Conservation (phyloP, 2,329 filamentous ascomycete genomes). For the Zalaria sp. region DNA sequence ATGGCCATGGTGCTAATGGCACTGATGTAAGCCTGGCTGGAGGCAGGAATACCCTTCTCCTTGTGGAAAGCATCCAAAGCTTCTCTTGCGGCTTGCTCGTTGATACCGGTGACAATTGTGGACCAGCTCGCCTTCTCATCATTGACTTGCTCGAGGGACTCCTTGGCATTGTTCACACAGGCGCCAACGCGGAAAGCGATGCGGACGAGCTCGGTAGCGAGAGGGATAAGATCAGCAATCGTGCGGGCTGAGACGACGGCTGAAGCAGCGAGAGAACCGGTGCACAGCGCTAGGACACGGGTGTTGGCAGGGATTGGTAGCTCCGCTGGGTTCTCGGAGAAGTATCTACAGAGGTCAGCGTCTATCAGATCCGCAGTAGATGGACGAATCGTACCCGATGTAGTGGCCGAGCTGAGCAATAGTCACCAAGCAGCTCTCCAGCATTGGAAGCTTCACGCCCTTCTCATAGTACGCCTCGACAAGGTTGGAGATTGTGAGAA, state of each 20-base stretch:
- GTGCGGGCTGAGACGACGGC: conserved; percentile 51
- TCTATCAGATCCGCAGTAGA: background rate
- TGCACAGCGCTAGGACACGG: conserved; percentile 51
- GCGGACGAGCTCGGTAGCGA: conserved; percentile 50
- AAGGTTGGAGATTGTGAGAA: conserved; percentile 48
- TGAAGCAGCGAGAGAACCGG: conserved; percentile 54
- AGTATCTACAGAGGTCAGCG: conserved; percentile 25
- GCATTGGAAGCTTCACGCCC: conserved; percentile 41
- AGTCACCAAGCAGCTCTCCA: conserved; percentile 52
- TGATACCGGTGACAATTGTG: conserved; percentile 45
- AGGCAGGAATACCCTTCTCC: conserved; percentile 34
- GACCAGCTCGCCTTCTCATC: conserved; percentile 51
- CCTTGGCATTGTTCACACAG: conserved; percentile 26
- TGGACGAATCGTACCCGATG: conserved; percentile 41
- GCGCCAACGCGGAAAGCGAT: conserved; percentile 51
- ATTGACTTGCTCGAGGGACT: conserved; percentile 36
- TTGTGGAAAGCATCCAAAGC: conserved; percentile 45
- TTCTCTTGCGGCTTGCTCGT: conserved; percentile 35
- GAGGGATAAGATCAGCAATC: conserved; percentile 44
- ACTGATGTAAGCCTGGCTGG: conserved; percentile 43
- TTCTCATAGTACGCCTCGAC: conserved; percentile 50
- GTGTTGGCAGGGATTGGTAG: conserved; percentile 33
- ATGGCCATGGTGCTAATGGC: conserved; percentile 44
- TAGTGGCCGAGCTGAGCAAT: conserved; percentile 54
- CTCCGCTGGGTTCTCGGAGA: conserved; percentile 39